Percentiles rank a stretch among this genome's conserved stretches.
Evolutionary conservation across 257 asterid genomes (phyloP).

Genomic region (Penstemon davidsonii): DNA sequence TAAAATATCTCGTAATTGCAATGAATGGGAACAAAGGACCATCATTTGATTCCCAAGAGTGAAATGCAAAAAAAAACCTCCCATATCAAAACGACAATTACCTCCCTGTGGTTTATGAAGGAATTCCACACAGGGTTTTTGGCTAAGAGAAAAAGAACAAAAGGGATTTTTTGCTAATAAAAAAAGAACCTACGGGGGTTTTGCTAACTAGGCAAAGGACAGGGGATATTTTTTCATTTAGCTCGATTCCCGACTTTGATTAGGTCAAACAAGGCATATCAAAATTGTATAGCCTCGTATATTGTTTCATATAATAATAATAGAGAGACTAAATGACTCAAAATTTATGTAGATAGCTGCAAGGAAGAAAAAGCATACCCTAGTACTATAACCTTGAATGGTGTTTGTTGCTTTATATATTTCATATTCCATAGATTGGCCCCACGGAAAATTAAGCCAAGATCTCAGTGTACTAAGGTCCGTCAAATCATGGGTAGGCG

Average conservation of each 20-base stretch:
- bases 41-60: neutral
- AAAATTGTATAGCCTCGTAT: conserved; percentile 44
- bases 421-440: conserved; percentile 96
- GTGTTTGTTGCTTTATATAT: conserved; percentile 94
- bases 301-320: conserved; percentile 20
- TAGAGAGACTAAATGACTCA: neutral
- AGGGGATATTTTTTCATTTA: too few relatives aligned
- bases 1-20: neutral
- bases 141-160: too few relatives aligned
- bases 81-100: too few relatives aligned
- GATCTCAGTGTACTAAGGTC: conserved; percentile 97
- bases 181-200: too few relatives aligned
- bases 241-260: conserved; percentile 19
- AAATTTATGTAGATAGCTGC: conserved; percentile 8
- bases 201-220: too few relatives aligned
- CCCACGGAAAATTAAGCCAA: conserved; percentile 99
- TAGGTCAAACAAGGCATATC: conserved; percentile 61
- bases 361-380: conserved; percentile 41
- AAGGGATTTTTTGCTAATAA: too few relatives aligned
- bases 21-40: too few relatives aligned
- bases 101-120: too few relatives aligned
- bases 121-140: too few relatives aligned
- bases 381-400: conserved; percentile 58
- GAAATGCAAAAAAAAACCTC: neutral
- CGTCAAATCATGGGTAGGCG: conserved; percentile 87